Percentiles rank a stretch among this genome's conserved stretches.
Conservation (phyloP, 2,329 filamentous ascomycete genomes). For the Dothiorella sarmentorum region DNA sequence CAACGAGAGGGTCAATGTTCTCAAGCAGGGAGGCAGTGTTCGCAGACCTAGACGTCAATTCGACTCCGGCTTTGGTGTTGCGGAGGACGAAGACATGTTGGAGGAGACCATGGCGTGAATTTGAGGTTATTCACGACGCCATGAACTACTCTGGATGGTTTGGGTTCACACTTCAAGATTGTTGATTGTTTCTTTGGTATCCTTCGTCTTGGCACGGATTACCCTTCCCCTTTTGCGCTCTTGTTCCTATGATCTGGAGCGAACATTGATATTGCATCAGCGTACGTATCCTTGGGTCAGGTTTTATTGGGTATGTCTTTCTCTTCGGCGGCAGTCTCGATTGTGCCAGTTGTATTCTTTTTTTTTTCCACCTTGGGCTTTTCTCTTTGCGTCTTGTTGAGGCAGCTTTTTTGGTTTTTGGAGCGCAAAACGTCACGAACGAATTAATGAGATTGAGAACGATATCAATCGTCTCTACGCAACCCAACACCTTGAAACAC, state of each 20-base stretch:
- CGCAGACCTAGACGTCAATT: slow-evolving; percentile 27
- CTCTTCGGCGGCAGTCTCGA: neutral
- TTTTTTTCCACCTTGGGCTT: neutral
- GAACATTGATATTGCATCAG: neutral
- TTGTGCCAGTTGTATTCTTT: slow-evolving; percentile 6
- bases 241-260: neutral
- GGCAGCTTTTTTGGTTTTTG: neutral
- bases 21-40: slow-evolving; percentile 27
- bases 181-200: neutral
- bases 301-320: neutral
- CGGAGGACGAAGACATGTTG: slow-evolving; percentile 25
- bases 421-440: neutral
- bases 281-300: neutral
- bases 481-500: neutral
- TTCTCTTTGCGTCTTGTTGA: neutral
- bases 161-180: neutral
- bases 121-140: neutral
- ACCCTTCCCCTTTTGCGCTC: neutral
- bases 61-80: slow-evolving; percentile 34
- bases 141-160: neutral
- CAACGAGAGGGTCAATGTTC: slow-evolving; percentile 31
- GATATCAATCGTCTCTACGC: neutral
- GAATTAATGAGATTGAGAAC: neutral
- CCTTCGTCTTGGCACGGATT: neutral
- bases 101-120: slow-evolving; percentile 12